These are phyloP conservation scores for Hypocreales sp. DNA, from an alignment of 2,329 filamentous ascomycete genomes.

Conservation along the genomic window DNA sequence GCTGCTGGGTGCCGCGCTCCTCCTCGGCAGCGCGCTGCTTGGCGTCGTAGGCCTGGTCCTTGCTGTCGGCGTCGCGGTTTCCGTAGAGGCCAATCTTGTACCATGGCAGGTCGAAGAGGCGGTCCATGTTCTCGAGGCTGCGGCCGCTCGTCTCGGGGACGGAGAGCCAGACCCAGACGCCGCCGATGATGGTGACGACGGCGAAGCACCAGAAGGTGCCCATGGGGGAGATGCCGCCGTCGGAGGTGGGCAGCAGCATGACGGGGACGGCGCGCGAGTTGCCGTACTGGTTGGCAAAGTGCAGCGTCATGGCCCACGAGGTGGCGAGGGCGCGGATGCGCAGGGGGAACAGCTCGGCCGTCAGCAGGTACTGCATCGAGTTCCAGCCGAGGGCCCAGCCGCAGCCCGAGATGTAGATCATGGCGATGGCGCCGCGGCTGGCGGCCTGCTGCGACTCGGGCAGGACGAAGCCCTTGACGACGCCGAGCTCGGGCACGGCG, in stretches of 20 bases:
- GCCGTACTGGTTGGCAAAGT: conserved; percentile 68
- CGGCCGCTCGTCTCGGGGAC: conserved; percentile 57
- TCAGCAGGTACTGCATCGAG: conserved; percentile 64
- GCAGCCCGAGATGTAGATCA: conserved; percentile 56
- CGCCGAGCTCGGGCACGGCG: conserved; percentile 41
- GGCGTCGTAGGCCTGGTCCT: conserved; percentile 26
- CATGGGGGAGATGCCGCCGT: conserved; percentile 36
- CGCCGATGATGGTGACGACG: conserved; percentile 50
- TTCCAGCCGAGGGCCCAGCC: conserved; percentile 64
- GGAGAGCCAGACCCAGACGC: conserved; percentile 55
- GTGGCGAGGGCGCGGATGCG: conserved; percentile 57
- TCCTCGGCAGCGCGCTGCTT: conserved; percentile 23
- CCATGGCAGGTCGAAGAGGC: conserved; percentile 58
- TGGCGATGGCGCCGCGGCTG: conserved; percentile 52
- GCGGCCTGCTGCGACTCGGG: conserved; percentile 32
- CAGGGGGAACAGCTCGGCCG: conserved; percentile 63
- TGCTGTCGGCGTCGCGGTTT: conserved; percentile 32
- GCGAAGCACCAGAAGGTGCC: conserved; percentile 71
- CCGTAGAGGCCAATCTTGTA: conserved; percentile 51
- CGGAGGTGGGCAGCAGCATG: conserved; percentile 42
- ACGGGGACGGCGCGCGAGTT: conserved; percentile 60
- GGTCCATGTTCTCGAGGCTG: conserved; percentile 55
- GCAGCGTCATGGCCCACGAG: conserved; percentile 60
- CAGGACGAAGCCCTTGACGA: conserved; percentile 30
- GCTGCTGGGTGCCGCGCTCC: not conserved